Conservation (phyloP, 495 filamentous ascomycete genomes). For the Sphaerosporella brunnea region DNA sequence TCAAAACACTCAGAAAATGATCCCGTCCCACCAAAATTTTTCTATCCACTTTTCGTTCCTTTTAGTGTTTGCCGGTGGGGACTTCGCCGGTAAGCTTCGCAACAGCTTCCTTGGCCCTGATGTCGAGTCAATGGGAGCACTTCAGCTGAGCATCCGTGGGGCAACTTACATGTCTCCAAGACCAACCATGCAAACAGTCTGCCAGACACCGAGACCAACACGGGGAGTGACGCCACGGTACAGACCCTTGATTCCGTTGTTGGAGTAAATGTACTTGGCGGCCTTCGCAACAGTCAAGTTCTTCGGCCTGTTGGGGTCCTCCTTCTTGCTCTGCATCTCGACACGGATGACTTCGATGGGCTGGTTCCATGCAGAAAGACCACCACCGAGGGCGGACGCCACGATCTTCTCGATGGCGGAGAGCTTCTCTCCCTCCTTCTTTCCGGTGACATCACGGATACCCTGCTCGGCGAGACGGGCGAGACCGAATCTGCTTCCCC, state of each 20-base stretch:
- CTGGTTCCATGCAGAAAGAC: slow-evolving; percentile 94
- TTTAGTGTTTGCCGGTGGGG: slow-evolving; percentile 94
- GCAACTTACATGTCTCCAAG: slow-evolving; percentile 87
- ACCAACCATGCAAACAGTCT: slow-evolving; percentile 99
- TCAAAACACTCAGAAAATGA: too few relatives aligned
- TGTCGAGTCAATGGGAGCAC: slow-evolving; percentile 15
- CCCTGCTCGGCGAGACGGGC: slow-evolving; percentile 74
- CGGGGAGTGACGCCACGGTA: slow-evolving; percentile 91
- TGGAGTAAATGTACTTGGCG: slow-evolving; percentile 77
- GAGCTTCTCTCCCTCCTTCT: slow-evolving; percentile 62
- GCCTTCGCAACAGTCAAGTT: slow-evolving; percentile 93
- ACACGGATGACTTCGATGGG: slow-evolving; percentile 99
- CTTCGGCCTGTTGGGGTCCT: slow-evolving; percentile 91
- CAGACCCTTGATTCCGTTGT: slow-evolving; percentile 76
- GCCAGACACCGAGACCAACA: slow-evolving; percentile 91
- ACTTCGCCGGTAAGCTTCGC: slow-evolving; percentile 89
- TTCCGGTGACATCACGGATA: slow-evolving; percentile 64
- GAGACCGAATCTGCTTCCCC: slow-evolving; percentile 90
- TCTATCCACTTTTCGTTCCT: too few relatives aligned
- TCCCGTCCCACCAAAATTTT: too few relatives aligned
- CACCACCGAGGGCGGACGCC: slow-evolving; percentile 75
- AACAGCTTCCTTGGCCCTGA: slow-evolving; percentile 90
- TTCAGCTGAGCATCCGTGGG: too few relatives aligned
- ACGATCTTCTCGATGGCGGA: slow-evolving; percentile 71
- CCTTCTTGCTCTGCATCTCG: slow-evolving; percentile 99